Percentiles rank a stretch among this genome's conserved stretches.
phyloP scores from a whole-genome alignment of 2,329 filamentous ascomycete genomes.

The Hypoxylon sp. region DNA sequence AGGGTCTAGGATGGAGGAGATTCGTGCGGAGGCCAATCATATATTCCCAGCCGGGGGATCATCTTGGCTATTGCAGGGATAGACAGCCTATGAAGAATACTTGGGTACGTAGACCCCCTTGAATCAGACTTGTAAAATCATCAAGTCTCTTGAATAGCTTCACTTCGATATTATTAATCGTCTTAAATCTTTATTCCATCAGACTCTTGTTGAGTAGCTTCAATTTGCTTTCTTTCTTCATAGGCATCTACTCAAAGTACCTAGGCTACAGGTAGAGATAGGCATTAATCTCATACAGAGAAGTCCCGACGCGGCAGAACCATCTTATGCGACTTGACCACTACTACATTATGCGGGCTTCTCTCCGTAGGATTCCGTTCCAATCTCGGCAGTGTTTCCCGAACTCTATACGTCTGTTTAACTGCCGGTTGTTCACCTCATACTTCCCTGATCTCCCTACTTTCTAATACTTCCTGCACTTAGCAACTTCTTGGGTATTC shows the following conservation, averaged over 20 bases:
- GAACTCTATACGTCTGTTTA: constrained; percentile 13
- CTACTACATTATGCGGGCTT: constrained; percentile 36
- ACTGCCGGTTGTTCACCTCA: constrained; percentile 28
- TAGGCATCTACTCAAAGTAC: background rate
- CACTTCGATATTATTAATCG: background rate
- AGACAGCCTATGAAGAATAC: background rate
- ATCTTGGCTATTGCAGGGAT: constrained; percentile 28
- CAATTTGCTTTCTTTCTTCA: background rate
- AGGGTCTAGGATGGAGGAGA: constrained; percentile 22
- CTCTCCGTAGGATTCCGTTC: constrained; percentile 41
- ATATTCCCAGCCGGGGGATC: constrained; percentile 19
- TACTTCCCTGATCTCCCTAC: constrained; percentile 12
- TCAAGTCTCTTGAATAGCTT: background rate
- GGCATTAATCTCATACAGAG: constrained; percentile 16
- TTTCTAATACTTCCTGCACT: constrained; percentile 11
- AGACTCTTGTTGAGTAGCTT: background rate
- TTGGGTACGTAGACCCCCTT: background rate
- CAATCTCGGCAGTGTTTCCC: constrained; percentile 37
- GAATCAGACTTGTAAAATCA: background rate
- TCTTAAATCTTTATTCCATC: constrained; percentile 3
- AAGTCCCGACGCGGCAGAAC: constrained; percentile 31
- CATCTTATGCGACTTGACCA: constrained; percentile 27
- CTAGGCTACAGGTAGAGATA: constrained; percentile 7
- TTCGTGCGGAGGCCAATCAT: constrained; percentile 42
- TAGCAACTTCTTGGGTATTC: constrained; percentile 18